A percentile compares a stretch with the other conserved stretches of the same genome.
These are phyloP conservation scores for Amanita polypyramis DNA, from an alignment of 768 basidiomycete genomes.

Conservation along the genomic window DNA sequence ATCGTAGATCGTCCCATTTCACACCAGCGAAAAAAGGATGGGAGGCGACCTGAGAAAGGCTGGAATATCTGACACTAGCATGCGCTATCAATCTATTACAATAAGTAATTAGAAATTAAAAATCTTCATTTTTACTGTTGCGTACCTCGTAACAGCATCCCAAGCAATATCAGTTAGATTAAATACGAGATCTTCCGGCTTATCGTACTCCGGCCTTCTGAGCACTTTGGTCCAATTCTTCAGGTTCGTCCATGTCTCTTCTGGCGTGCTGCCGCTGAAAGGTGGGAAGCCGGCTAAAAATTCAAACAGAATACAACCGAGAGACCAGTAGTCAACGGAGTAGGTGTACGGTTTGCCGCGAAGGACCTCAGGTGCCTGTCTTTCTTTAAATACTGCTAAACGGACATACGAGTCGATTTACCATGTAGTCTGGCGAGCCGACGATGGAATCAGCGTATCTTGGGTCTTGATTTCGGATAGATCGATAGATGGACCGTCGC, in stretches of 20 bases:
- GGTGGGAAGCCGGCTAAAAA: conserved; percentile 96
- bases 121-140: background rate
- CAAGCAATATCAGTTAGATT: conserved; percentile 90
- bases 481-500: conserved; percentile 88
- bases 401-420: conserved; percentile 10
- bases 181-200: conserved; percentile 93
- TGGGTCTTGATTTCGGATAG: conserved; percentile 81
- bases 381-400: background rate
- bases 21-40: conserved; percentile 79
- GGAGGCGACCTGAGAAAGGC: conserved; percentile 56
- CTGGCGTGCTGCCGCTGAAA: conserved; percentile 89
- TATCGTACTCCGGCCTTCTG: conserved; percentile 89
- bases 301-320: conserved; percentile 97
- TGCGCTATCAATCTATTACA: conserved; percentile 71
- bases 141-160: conserved; percentile 84
- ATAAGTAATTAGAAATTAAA: conserved; percentile 1
- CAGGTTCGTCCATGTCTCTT: conserved; percentile 98
- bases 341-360: conserved; percentile 92
- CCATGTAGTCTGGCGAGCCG: conserved; percentile 98
- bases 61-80: conserved; percentile 67
- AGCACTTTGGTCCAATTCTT: conserved; percentile 96
- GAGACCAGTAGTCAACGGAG: conserved; percentile 96
- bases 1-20: conserved; percentile 73
- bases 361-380: conserved; percentile 75
- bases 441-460: conserved; percentile 97